Evolutionary conservation across 768 basidiomycete species (phyloP).

Genomic region (Tricholoma saponaceum): DNA sequence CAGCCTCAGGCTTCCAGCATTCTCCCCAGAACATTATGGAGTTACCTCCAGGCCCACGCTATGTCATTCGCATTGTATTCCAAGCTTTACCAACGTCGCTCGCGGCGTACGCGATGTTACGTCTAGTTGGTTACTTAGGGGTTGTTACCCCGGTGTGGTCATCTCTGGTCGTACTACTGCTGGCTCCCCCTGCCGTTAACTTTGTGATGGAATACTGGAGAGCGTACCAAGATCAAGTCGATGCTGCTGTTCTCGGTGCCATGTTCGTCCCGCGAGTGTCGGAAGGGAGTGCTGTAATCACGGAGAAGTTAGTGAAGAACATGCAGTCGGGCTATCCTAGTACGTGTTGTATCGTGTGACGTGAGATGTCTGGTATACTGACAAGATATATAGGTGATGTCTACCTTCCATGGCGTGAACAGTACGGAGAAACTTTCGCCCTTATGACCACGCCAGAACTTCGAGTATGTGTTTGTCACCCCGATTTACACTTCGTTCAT

Average conservation of each 20-base stretch:
- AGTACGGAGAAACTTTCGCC: slow-evolving; percentile 22
- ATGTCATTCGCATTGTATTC: neutral
- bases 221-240: neutral
- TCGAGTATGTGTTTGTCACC: slow-evolving; percentile 18
- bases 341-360: slow-evolving; percentile 13
- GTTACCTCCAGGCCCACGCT: neutral
- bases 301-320: slow-evolving; percentile 15
- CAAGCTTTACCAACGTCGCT: neutral
- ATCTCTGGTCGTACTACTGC: neutral
- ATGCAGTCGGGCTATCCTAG: slow-evolving; percentile 30
- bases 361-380: neutral
- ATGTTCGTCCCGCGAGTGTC: slow-evolving; percentile 26
- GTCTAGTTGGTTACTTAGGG: neutral
- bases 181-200: neutral
- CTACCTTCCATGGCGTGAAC: slow-evolving; percentile 17
- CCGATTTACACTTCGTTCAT: neutral
- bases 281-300: slow-evolving; percentile 18
- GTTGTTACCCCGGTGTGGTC: neutral
- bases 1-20: neutral
- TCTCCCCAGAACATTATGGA: neutral
- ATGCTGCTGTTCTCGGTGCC: slow-evolving; percentile 28
- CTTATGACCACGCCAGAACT: slow-evolving; percentile 23
- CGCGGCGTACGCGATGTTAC: neutral
- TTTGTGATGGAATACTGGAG: neutral
- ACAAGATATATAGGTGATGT: slow-evolving; percentile 22